phyloP scores from a whole-genome alignment of 192 early-diverging fungal genomes.

The Coemansia sp. region DNA sequence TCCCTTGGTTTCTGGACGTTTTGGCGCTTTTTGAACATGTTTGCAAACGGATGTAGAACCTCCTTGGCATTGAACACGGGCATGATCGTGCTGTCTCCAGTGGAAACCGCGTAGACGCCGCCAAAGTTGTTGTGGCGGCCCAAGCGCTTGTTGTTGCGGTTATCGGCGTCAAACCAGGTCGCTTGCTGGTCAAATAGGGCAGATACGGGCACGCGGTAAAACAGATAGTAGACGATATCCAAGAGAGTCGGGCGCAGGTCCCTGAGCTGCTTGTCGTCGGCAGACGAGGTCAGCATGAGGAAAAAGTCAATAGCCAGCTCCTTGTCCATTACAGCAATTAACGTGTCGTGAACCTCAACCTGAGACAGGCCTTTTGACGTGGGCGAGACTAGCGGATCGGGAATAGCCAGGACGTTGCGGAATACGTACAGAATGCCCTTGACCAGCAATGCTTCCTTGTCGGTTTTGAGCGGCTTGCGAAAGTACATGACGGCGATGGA shows the following conservation, averaged over 20 bases:
- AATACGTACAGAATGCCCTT: slow-evolving; percentile 67
- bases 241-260: slow-evolving; percentile 36
- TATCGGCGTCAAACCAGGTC: slow-evolving; percentile 20
- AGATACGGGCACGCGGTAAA: slow-evolving; percentile 42
- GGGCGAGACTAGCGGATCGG: slow-evolving; percentile 62
- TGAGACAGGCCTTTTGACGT: slow-evolving; percentile 56
- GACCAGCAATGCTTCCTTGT: slow-evolving; percentile 38
- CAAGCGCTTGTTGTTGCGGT: slow-evolving; percentile 13
- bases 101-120: slow-evolving; percentile 59
- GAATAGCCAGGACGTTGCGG: slow-evolving; percentile 78
- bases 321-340: slow-evolving; percentile 57
- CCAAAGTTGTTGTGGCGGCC: slow-evolving; percentile 66
- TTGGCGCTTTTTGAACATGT: slow-evolving; percentile 22
- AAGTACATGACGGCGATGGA: slow-evolving; percentile 30
- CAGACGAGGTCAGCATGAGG: slow-evolving; percentile 66
- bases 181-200: slow-evolving; percentile 29
- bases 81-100: slow-evolving; percentile 45
- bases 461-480: slow-evolving; percentile 14
- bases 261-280: slow-evolving; percentile 56
- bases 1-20: slow-evolving; percentile 20
- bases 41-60: slow-evolving; percentile 43
- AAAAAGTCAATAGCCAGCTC: slow-evolving; percentile 66
- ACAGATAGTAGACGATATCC: slow-evolving; percentile 49
- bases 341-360: slow-evolving; percentile 64
- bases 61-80: slow-evolving; percentile 43